Evolutionary conservation across 2,329 filamentous ascomycete genomes (phyloP), one percentile per base, ranked within the genome.

Genomic region (Piedraia hortae): DNA sequence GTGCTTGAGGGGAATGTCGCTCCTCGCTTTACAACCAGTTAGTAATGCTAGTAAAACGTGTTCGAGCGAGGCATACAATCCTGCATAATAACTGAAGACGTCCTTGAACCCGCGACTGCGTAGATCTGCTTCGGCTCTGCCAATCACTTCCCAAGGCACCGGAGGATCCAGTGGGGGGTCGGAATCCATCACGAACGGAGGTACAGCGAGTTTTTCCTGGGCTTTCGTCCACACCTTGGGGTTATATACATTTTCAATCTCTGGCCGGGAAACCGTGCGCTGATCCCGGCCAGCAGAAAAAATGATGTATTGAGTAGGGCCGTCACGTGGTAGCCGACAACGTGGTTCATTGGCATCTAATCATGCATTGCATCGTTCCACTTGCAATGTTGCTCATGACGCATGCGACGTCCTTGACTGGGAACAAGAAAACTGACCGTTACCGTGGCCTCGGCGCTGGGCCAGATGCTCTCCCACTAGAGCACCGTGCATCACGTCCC

Each of bases 1-100:
- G 70, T 8, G 54, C 56, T 37, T 75, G 69, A 8, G 70, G 68
- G 18, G 51, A 49, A 38, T 75, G 75, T 42, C 75, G 51, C 13
- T 59, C 53, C 38, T 71, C 65, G 29, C 65, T 71, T n/a, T n/a
- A n/a, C n/a, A n/a, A n/a, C n/a, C n/a, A n/a, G 39, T 11, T 21
- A 12, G 2, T 6, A 5, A 7, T 21, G n/a, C 13, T 12, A 12
- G 10, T 21, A 6, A n/a, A 6, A 13, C 19, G 19, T 21, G 19
- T 12, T n/a, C 9, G 10, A 4, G 13, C 19, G 11, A 21, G 10
- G 15, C 5, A n/a, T 17, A 10, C 16, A 17, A 7, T 17, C 17
- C 8, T 21, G 14, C 12, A 21, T 22, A 11, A n/a, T 18, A 10
- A 7, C 66, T 73, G 31, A 72, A 72, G 36, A 72, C 66, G 21